These are phyloP conservation scores for Venturia nashicola DNA, from an alignment of 2,329 filamentous ascomycete species.

Conservation along the genomic window DNA sequence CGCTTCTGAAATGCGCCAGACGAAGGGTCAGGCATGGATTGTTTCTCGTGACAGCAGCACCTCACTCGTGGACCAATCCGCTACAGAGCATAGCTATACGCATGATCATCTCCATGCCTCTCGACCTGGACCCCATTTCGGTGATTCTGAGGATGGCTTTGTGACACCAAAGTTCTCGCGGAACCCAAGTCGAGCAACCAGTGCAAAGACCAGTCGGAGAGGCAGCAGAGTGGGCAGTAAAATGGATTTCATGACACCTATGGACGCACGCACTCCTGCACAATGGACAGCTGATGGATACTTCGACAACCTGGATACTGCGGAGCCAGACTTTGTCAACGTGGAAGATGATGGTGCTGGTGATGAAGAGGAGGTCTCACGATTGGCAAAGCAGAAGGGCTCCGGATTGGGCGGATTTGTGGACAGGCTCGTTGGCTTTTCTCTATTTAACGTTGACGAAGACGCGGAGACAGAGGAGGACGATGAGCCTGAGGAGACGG, in stretches of 20 bases:
- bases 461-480: conserved; percentile 28
- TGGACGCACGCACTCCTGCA: background rate
- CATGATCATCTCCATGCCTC: background rate
- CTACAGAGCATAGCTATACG: conserved; percentile 11
- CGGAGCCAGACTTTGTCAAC: conserved; percentile 40
- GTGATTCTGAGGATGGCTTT: conserved; percentile 20
- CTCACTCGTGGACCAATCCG: conserved; percentile 28
- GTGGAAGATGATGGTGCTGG: conserved; percentile 23
- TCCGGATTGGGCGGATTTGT: conserved; percentile 45
- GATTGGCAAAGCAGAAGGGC: conserved; percentile 34
- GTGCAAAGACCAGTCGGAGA: conserved; percentile 24
- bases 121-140: background rate
- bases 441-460: conserved; percentile 41
- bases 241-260: conserved; percentile 8
- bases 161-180: background rate
- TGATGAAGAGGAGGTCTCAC: conserved; percentile 41
- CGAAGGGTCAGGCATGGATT: conserved; percentile 52
- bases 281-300: conserved; percentile 15
- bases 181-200: conserved; percentile 23
- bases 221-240: conserved; percentile 17
- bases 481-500: conserved; percentile 18
- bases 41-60: conserved; percentile 43
- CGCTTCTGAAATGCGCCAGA: conserved; percentile 43
- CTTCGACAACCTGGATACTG: conserved; percentile 17
- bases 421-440: conserved; percentile 46